Percentiles rank a stretch among this genome's conserved stretches.
Conservation (phyloP, 176 grass and related monocot species). For the Elaeis guineensis region DNA sequence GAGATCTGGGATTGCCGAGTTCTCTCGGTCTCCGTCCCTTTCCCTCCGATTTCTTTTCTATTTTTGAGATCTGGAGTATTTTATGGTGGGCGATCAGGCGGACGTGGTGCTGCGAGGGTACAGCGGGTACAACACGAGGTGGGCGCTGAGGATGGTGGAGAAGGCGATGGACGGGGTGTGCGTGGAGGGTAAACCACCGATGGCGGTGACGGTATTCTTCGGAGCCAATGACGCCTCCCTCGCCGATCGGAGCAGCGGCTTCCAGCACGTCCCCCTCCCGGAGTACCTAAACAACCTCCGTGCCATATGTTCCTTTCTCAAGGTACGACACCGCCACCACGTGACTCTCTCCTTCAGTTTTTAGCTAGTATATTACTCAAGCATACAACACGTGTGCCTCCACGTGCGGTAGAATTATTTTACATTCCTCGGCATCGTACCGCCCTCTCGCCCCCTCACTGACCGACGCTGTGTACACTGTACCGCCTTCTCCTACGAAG, state of each 20-base stretch:
- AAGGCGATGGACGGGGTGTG: conserved; percentile 45
- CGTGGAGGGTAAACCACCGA: conserved; percentile 25
- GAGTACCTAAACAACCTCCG: conserved; percentile 81
- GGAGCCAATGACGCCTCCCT: conserved; percentile 81
- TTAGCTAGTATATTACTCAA: background rate
- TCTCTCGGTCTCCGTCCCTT: background rate
- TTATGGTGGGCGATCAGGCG: conserved; percentile 13
- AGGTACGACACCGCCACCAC: conserved; percentile 24
- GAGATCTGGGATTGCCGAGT: no score
- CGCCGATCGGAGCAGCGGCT: conserved; percentile 33
- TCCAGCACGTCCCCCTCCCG: conserved; percentile 61
- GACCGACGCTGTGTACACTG: no score
- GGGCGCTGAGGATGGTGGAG: conserved; percentile 53
- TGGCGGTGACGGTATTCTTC: conserved; percentile 69
- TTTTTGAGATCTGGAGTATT: background rate
- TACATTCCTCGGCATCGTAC: no score
- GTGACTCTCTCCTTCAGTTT: background rate
- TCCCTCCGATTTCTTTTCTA: background rate
- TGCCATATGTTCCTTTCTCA: conserved; percentile 49
- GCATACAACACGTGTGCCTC: background rate
- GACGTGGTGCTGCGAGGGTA: conserved; percentile 80
- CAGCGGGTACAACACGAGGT: conserved; percentile 89
- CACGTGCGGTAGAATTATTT: no score
- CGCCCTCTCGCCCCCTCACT: no score
- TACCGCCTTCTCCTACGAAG: no score